A percentile compares a stretch with the other conserved stretches of the same genome.
phyloP scores from a whole-genome alignment of 345 rosid species.

The Turnera subulata region DNA sequence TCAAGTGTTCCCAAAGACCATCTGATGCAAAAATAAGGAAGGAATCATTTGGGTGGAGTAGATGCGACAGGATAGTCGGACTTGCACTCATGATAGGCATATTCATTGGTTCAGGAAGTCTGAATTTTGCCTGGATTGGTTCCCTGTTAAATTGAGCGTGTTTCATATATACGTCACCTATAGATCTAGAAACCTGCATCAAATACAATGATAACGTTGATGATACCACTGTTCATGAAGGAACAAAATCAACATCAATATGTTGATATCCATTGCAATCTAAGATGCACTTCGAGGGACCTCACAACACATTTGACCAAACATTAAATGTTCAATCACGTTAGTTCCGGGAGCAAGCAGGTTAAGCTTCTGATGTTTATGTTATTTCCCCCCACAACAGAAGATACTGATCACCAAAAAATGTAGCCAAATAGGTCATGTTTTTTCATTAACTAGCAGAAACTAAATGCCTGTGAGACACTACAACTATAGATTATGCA shows the following conservation, averaged over 20 bases:
- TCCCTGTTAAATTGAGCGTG: slow-evolving; percentile 56
- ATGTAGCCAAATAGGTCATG: no score
- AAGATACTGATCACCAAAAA: no score
- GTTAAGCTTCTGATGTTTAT: no score
- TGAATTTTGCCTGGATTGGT: slow-evolving; percentile 61
- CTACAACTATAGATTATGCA: no score
- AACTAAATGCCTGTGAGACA: no score
- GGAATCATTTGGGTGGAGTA: slow-evolving; percentile 73
- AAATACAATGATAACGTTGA: slow-evolving; percentile 15
- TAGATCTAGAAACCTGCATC: slow-evolving; percentile 79
- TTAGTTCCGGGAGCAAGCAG: no score
- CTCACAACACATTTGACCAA: background rate
- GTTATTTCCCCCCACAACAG: no score
- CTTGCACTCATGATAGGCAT: slow-evolving; percentile 71
- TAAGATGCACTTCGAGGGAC: background rate
- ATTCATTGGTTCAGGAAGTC: slow-evolving; percentile 69
- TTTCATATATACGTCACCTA: slow-evolving; percentile 88
- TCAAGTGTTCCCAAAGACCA: slow-evolving; percentile 96
- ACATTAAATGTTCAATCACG: background rate
- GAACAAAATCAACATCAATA: slow-evolving; percentile 4
- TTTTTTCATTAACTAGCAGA: no score
- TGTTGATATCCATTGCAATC: slow-evolving; percentile 4
- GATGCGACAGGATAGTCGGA: slow-evolving; percentile 61
- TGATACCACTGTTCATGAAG: background rate
- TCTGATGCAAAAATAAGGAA: slow-evolving; percentile 94